Percentiles rank a stretch among this genome's conserved stretches.
These are phyloP conservation scores for Penicillium subrubescens DNA, from an alignment of 495 filamentous ascomycete genomes.

Conservation along the genomic window DNA sequence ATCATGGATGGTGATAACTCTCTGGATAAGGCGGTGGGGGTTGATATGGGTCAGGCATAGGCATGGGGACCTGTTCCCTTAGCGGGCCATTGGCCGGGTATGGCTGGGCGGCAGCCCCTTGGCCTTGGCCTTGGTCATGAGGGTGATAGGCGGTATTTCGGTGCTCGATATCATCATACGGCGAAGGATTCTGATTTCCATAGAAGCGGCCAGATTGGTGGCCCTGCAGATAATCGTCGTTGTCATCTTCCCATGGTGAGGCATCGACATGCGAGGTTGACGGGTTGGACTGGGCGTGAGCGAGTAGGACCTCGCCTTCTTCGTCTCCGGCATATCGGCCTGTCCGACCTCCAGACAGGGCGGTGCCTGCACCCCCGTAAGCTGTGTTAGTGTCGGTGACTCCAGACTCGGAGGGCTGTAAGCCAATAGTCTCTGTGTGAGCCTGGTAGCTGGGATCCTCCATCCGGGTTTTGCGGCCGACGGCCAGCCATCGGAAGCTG, in stretches of 20 bases:
- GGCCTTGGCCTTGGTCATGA: not conserved
- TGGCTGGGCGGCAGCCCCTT: not conserved
- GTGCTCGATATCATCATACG: slow-evolving; percentile 30
- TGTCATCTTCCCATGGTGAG: slow-evolving; percentile 25
- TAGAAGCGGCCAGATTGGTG: slow-evolving; percentile 26
- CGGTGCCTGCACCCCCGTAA: slow-evolving; percentile 35
- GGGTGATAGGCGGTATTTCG: slow-evolving; percentile 22
- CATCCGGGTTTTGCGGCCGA: slow-evolving; percentile 62
- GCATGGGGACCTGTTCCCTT: slow-evolving; percentile 39
- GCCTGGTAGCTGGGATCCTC: slow-evolving; percentile 54
- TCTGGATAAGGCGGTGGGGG: slow-evolving; percentile 36
- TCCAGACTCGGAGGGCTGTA: slow-evolving; percentile 27
- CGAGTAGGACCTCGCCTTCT: slow-evolving; percentile 45
- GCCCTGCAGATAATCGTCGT: slow-evolving; percentile 30
- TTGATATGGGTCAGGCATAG: slow-evolving; percentile 39
- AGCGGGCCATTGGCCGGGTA: slow-evolving; percentile 25
- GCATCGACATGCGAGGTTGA: slow-evolving; percentile 17
- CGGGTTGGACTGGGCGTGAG: slow-evolving; percentile 45
- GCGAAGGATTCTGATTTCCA: slow-evolving; percentile 22
- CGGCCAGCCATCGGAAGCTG: slow-evolving; percentile 78
- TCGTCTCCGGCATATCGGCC: slow-evolving; percentile 32
- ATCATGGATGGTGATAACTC: slow-evolving; percentile 24
- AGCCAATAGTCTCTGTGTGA: slow-evolving; percentile 34
- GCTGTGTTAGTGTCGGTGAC: slow-evolving; percentile 27
- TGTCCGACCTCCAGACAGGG: slow-evolving; percentile 26